A percentile compares a stretch with the other conserved stretches of the same genome.
phyloP scores from a whole-genome alignment of 2,329 filamentous ascomycete species.

The Xylaria sp. region DNA sequence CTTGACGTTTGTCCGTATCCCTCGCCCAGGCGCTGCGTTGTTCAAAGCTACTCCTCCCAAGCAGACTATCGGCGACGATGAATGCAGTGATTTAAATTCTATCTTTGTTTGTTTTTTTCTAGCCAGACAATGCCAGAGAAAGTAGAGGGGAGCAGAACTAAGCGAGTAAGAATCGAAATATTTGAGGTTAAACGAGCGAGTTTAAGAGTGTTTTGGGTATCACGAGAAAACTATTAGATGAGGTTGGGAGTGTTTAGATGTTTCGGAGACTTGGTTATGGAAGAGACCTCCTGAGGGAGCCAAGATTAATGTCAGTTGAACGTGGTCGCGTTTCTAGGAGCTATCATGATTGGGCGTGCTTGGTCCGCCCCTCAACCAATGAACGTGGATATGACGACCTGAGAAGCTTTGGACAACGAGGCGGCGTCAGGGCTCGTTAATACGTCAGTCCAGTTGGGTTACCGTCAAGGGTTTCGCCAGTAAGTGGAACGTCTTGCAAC shows the following conservation, averaged over 20 bases:
- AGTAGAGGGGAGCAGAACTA: conserved; percentile 18
- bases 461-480: conserved; percentile 52
- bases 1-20: conserved; percentile 27
- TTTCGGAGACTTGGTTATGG: conserved; percentile 42
- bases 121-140: conserved; percentile 25
- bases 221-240: conserved; percentile 39
- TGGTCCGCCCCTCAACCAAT: conserved; percentile 55
- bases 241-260: conserved; percentile 43
- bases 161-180: conserved; percentile 20
- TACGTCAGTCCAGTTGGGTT: conserved; percentile 56
- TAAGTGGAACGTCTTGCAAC: conserved; percentile 52
- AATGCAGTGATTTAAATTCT: conserved; percentile 20
- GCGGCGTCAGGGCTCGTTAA: conserved; percentile 48
- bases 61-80: conserved; percentile 37
- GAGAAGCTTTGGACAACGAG: conserved; percentile 48
- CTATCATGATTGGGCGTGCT: conserved; percentile 59
- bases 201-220: conserved; percentile 37
- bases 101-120: conserved; percentile 19
- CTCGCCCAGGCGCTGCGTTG: conserved; percentile 29
- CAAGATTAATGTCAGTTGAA: conserved; percentile 53
- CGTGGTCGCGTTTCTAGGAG: conserved; percentile 56
- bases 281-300: conserved; percentile 42
- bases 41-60: conserved; percentile 31
- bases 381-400: conserved; percentile 49
- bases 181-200: conserved; percentile 40